Conservation (phyloP, 176 grass and related monocot genomes). For the Dendrocalamus sinicus region DNA sequence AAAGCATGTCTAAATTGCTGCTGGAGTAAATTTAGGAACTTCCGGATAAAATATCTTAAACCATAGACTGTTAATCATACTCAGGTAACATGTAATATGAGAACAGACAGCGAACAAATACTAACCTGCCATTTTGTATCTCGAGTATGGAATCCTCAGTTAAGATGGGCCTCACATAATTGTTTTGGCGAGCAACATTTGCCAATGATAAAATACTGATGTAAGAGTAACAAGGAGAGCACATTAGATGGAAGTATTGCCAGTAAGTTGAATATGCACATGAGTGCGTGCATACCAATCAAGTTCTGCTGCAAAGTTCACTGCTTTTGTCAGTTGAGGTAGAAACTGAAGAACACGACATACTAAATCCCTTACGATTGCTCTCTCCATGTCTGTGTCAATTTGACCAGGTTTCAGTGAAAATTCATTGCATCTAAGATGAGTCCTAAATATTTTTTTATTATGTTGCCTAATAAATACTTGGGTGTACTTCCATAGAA, state of each 20-base stretch:
- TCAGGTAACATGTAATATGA: slow-evolving; percentile 11
- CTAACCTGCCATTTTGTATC: slow-evolving; percentile 95
- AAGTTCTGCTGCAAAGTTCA: slow-evolving; percentile 97
- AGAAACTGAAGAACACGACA: slow-evolving; percentile 77
- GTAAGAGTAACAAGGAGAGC: slow-evolving; percentile 33
- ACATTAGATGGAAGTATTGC: slow-evolving; percentile 13
- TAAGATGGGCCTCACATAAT: slow-evolving; percentile 88
- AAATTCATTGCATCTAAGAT: slow-evolving; percentile 4
- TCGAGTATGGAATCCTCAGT: slow-evolving; percentile 79
- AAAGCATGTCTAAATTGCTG: slow-evolving; percentile 78
- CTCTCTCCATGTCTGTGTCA: slow-evolving; percentile 93
- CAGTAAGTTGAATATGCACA: slow-evolving; percentile 20
- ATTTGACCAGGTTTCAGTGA: slow-evolving; percentile 1
- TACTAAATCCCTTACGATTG: slow-evolving; percentile 92
- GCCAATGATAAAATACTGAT: slow-evolving; percentile 86
- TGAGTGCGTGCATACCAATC: slow-evolving; percentile 73
- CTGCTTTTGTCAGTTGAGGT: slow-evolving; percentile 79
- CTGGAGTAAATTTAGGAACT: slow-evolving; percentile 33
- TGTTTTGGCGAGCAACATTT: slow-evolving; percentile 82
- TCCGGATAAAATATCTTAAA: slow-evolving; percentile 23
- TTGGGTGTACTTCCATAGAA: neutral
- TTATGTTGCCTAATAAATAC: neutral
- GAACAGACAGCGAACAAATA: slow-evolving; percentile 30
- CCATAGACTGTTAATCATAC: slow-evolving; percentile 7
- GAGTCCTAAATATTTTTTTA: neutral